Evolutionary conservation across 2,329 filamentous ascomycete species (phyloP).

Genomic region (Aspergillus pseudoviridinutans): DNA sequence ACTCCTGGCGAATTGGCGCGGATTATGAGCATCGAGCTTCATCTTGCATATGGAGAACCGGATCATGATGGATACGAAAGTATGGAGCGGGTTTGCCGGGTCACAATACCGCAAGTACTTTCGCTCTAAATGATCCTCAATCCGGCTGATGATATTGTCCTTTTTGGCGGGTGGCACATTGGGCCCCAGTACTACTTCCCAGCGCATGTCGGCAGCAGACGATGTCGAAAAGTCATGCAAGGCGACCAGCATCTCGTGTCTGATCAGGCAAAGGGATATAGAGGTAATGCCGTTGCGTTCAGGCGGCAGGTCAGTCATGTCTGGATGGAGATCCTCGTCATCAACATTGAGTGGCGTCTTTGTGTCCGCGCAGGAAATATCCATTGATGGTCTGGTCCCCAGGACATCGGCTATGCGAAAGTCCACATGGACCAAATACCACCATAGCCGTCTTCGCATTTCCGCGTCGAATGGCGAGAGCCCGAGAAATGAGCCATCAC

Average conservation of each 20-base stretch:
- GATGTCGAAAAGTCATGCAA: background rate
- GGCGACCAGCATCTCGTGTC: slow-evolving; percentile 12
- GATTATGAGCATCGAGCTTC: background rate
- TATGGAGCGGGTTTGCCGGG: slow-evolving; percentile 55
- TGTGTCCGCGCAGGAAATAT: slow-evolving; percentile 12
- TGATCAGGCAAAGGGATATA: slow-evolving; percentile 37
- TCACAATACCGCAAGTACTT: slow-evolving; percentile 57
- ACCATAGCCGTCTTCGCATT: slow-evolving; percentile 65
- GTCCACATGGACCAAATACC: slow-evolving; percentile 65
- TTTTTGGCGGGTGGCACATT: background rate
- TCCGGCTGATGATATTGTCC: slow-evolving; percentile 20
- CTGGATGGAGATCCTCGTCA: slow-evolving; percentile 24
- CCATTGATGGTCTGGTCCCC: slow-evolving; percentile 38
- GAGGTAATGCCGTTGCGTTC: slow-evolving; percentile 34
- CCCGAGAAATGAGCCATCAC: slow-evolving; percentile 51
- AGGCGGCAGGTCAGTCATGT: slow-evolving; percentile 29
- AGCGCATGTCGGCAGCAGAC: slow-evolving; percentile 19
- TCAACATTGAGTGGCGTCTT: slow-evolving; percentile 17
- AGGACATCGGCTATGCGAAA: slow-evolving; percentile 63
- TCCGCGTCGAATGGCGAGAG: slow-evolving; percentile 57
- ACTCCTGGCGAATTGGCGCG: background rate
- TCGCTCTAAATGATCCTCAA: slow-evolving; percentile 54
- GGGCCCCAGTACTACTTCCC: background rate
- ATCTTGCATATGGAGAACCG: slow-evolving; percentile 50
- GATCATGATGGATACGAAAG: slow-evolving; percentile 57